Percentiles rank a stretch among this genome's conserved stretches.
Conservation (phyloP, 1,284 basidiomycete species). For the Malassezia caprae region DNA sequence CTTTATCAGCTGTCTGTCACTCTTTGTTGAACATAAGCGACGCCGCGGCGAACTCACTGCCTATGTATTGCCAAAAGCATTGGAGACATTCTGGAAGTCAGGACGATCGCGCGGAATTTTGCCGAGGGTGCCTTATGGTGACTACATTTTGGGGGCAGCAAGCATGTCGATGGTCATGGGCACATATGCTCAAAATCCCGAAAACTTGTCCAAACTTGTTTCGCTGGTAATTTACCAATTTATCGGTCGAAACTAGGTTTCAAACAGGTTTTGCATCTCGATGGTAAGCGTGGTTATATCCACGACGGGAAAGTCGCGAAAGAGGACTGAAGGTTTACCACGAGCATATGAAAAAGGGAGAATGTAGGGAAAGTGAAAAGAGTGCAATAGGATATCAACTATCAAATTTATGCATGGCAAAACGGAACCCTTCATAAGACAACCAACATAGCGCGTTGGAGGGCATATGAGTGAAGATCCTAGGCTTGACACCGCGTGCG, state of each 20-base stretch:
- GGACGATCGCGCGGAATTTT: conserved; percentile 67
- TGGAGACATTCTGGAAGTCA: conserved; percentile 61
- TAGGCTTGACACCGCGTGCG: conserved; percentile 73
- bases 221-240: conserved; percentile 73
- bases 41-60: conserved; percentile 76
- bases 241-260: conserved; percentile 29
- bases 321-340: background rate
- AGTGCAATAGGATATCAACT: background rate
- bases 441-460: conserved; percentile 96
- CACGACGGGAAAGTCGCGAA: background rate
- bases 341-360: background rate
- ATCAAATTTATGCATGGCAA: conserved; percentile 13
- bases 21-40: conserved; percentile 77
- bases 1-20: conserved; percentile 63
- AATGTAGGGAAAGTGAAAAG: background rate
- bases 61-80: conserved; percentile 84
- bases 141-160: conserved; percentile 57
- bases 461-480: conserved; percentile 90
- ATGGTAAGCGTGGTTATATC: background rate
- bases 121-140: conserved; percentile 59
- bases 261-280: background rate
- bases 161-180: conserved; percentile 89
- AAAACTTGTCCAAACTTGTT: conserved; percentile 76
- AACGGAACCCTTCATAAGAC: conserved; percentile 48
- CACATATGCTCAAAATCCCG: conserved; percentile 70